Evolutionary conservation across 768 basidiomycete genomes (phyloP).

Genomic region (Tubosaeta sp.): DNA sequence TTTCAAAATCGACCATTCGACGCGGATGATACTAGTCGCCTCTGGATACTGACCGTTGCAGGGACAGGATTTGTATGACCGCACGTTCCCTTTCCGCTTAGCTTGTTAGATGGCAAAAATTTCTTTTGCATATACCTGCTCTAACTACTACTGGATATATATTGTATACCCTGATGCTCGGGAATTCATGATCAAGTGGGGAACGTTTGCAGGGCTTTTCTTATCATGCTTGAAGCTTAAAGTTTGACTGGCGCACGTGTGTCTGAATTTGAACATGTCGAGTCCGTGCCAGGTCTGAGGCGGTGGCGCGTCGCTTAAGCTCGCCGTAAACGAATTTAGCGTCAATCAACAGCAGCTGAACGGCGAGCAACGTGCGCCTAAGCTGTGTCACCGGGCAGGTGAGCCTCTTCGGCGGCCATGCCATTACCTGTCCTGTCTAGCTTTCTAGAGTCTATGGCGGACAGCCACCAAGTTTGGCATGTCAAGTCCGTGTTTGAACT

Average conservation of each 20-base stretch:
- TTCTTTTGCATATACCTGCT: not conserved
- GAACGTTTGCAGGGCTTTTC: not conserved
- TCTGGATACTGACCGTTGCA: not conserved
- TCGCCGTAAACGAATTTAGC: too few relatives aligned
- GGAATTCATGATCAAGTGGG: not conserved
- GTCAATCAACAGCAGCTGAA: too few relatives aligned
- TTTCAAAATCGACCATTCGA: not conserved
- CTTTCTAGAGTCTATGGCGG: too few relatives aligned
- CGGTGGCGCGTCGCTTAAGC: too few relatives aligned
- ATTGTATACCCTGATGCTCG: not conserved
- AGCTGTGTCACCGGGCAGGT: too few relatives aligned
- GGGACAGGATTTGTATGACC: not conserved
- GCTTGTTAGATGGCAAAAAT: not conserved
- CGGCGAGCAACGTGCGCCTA: too few relatives aligned
- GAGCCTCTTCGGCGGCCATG: too few relatives aligned
- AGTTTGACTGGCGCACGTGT: not conserved
- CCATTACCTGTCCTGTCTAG: too few relatives aligned
- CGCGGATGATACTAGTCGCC: not conserved
- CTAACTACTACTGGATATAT: not conserved
- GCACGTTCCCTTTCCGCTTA: not conserved
- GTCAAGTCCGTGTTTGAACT: too few relatives aligned
- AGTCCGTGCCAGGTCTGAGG: too few relatives aligned
- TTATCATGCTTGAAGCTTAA: not conserved
- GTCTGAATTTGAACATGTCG: not conserved
- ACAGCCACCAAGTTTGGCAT: too few relatives aligned